These are phyloP conservation scores for Prunus dulcis DNA, from an alignment of 306 rosid genomes.

Conservation along the genomic window DNA sequence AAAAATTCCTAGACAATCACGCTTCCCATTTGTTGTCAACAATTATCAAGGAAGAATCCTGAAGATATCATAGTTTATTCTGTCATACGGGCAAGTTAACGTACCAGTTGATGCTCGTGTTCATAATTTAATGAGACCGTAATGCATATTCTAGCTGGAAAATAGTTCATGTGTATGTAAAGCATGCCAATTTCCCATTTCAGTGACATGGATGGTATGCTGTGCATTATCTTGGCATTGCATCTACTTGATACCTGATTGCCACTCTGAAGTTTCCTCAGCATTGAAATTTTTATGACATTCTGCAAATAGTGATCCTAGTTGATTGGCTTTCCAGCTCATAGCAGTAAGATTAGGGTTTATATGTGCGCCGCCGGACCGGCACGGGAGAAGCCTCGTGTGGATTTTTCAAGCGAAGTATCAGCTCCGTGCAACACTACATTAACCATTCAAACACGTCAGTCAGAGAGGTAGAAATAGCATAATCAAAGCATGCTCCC, in stretches of 20 bases:
- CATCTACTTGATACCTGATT: background rate
- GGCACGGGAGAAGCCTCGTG: background rate
- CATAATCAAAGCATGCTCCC: background rate
- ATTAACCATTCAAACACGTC: too few species aligned
- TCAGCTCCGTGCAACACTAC: too few species aligned
- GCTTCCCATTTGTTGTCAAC: background rate
- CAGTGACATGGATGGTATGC: background rate
- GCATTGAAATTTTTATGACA: background rate
- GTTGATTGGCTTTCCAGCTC: background rate
- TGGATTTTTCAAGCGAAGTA: too few species aligned
- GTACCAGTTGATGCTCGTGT: too few species aligned
- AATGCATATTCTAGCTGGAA: background rate
- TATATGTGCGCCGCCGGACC: background rate
- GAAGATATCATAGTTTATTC: background rate
- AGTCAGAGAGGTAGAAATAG: too few species aligned
- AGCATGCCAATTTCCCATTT: background rate
- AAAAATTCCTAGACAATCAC: background rate
- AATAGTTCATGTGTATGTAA: background rate
- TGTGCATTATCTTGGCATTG: background rate
- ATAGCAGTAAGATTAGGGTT: background rate
- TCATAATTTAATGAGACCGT: background rate
- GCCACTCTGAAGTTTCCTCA: background rate
- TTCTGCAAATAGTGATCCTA: background rate
- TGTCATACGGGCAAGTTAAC: background rate
- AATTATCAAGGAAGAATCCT: background rate